A percentile compares a stretch with the other conserved stretches of the same genome.
phyloP scores from a whole-genome alignment of 768 basidiomycete genomes.

The Leccinum longicurvipes region DNA sequence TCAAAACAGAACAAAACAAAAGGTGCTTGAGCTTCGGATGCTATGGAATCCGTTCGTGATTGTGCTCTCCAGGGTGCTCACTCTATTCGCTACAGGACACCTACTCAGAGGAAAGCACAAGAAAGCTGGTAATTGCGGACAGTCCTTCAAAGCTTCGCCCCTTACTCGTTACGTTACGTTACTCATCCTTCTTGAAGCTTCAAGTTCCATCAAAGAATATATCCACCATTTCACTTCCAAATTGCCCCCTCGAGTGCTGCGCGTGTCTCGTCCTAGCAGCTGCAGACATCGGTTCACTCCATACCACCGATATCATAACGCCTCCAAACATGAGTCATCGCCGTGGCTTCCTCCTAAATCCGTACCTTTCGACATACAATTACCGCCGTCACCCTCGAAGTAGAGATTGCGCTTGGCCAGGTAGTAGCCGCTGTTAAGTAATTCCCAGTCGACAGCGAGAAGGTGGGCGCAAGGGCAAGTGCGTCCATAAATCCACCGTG shows the following conservation, averaged over 20 bases:
- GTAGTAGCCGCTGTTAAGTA: conserved; percentile 85
- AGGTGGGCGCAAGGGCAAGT: conserved; percentile 81
- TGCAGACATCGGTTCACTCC: conserved; percentile 74
- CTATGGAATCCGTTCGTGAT: too few relatives aligned
- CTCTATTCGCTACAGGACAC: too few relatives aligned
- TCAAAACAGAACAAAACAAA: too few relatives aligned
- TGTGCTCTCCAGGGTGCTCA: too few relatives aligned
- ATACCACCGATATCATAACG: conserved; percentile 73
- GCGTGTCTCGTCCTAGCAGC: conserved; percentile 76
- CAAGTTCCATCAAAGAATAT: conserved; percentile 57
- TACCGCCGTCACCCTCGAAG: conserved; percentile 84
- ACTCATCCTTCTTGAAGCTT: too few relatives aligned
- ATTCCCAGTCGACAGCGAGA: conserved; percentile 79
- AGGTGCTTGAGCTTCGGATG: too few relatives aligned
- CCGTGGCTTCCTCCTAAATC: conserved; percentile 93
- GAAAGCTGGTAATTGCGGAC: too few relatives aligned
- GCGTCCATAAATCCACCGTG: conserved; percentile 47
- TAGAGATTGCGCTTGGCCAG: conserved; percentile 84
- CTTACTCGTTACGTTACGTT: not conserved
- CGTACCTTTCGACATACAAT: conserved; percentile 95
- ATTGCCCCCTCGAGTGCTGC: conserved; percentile 82
- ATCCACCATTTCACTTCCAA: conserved; percentile 91
- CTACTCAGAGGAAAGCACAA: too few relatives aligned
- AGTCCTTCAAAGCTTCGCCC: too few relatives aligned
- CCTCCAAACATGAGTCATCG: conserved; percentile 86